Evolutionary conservation across 768 basidiomycete species (phyloP).

Genomic region (Mycena chlorophos): DNA sequence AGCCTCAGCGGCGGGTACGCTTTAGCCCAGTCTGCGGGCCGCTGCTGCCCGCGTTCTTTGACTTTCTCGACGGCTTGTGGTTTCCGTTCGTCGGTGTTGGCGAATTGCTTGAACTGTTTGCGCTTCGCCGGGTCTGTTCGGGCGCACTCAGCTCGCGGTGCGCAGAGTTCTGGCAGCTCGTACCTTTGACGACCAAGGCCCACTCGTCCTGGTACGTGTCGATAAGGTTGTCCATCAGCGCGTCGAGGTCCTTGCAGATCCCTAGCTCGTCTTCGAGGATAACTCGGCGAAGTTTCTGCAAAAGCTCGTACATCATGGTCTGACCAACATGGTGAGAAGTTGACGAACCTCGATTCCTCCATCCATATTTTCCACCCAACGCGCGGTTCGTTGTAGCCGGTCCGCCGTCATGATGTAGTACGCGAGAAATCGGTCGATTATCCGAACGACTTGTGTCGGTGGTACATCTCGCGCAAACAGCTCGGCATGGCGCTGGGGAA

Average conservation of each 20-base stretch:
- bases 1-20: slow-evolving; percentile 50
- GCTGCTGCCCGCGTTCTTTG: slow-evolving; percentile 58
- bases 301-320: not conserved
- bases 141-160: slow-evolving; percentile 1
- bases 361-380: slow-evolving; percentile 72
- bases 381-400: slow-evolving; percentile 66
- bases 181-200: slow-evolving; percentile 56
- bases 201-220: slow-evolving; percentile 71
- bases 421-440: slow-evolving; percentile 66
- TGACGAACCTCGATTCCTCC: slow-evolving; percentile 57
- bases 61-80: slow-evolving; percentile 52
- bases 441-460: slow-evolving; percentile 56
- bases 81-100: slow-evolving; percentile 55
- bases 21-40: slow-evolving; percentile 72
- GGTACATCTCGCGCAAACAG: slow-evolving; percentile 70
- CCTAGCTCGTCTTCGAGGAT: slow-evolving; percentile 71
- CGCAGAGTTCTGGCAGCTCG: slow-evolving; percentile 12
- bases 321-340: not conserved
- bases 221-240: slow-evolving; percentile 63
- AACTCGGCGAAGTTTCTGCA: slow-evolving; percentile 59
- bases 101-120: slow-evolving; percentile 61
- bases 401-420: slow-evolving; percentile 77
- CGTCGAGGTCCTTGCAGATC: slow-evolving; percentile 68
- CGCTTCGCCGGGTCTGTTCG: slow-evolving; percentile 43
- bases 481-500: slow-evolving; percentile 54